Evolutionary conservation across 345 rosid genomes (phyloP), one percentile per base, ranked within the genome.

Genomic region (Microthlaspi erraticum): DNA sequence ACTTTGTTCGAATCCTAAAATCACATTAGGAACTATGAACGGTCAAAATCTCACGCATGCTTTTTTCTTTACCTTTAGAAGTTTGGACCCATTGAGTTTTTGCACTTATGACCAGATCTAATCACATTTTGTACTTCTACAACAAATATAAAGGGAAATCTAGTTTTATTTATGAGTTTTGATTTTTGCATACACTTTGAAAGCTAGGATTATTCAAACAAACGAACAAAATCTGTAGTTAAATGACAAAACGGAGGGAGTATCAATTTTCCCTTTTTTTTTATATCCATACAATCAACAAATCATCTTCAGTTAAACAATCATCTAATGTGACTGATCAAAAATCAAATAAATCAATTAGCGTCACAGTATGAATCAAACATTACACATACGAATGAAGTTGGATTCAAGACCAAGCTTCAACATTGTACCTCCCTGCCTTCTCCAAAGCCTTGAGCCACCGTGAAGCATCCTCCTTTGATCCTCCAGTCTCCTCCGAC

Each of bases 401-500:
- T 58, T 66, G 16, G 32, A 31, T 38, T 87, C 81, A 93, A 50
- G 95, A 84, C 99, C 99, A 94, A 67, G 96, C 95, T 84, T 94
- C 97, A 61, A 94, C 95, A 81, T 85, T 87, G 85, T 91, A 91
- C 62, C 77, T 88, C 16, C 98, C 91, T 13, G 84, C 86, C 63
- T 75, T 94, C 75, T 94, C 93, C 79, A 89, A 61, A 59, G 83
- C 85, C 80, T 82, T 84, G 13, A 94, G 82, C 86, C 80, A 84
- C 74, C 73, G 59, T 10, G 51, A 81, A 9, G 92, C 95, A 13
- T 79, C 52, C 54, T 83, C 96, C 77, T 49, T 86, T 3, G 95
- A 57, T 68, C 81, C 81, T 50, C 78, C 78, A 0, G 55, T 66
- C 76, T 86, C 95, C 72, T 85, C 74, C 5, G 83, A 67, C 60